Percentiles rank a stretch among this genome's conserved stretches.
These are phyloP conservation scores for Kingdonia uniflora DNA, from an alignment of 164 flowering plant genomes.

Conservation along the genomic window DNA sequence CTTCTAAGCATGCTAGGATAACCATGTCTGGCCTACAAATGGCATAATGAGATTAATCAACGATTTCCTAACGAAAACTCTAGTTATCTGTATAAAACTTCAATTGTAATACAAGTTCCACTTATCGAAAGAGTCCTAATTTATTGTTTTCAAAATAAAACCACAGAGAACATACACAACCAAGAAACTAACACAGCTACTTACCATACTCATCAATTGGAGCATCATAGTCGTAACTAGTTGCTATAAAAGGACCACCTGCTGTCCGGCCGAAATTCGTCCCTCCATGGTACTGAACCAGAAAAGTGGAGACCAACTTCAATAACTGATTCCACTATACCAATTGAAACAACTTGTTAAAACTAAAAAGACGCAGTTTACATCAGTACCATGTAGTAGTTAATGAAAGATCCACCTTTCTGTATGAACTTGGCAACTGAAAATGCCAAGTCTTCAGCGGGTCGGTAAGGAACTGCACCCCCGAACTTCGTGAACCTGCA, in stretches of 20 bases:
- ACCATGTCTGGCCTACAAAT: no score
- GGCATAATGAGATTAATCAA: no score
- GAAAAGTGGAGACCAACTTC: constrained; percentile 1
- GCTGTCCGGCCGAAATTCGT: constrained; percentile 97
- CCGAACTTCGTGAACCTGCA: constrained; percentile 92
- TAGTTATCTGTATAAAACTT: no score
- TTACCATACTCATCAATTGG: constrained; percentile 97
- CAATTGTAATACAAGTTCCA: no score
- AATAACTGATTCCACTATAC: background rate
- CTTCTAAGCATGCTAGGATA: no score
- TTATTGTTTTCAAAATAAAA: background rate
- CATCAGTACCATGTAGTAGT: constrained; percentile 78
- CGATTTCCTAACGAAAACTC: no score
- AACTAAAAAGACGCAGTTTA: background rate
- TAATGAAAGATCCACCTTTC: constrained; percentile 86
- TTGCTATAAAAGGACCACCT: constrained; percentile 97
- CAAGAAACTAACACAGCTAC: constrained; percentile 1
- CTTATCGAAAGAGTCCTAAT: no score
- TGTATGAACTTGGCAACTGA: constrained; percentile 89
- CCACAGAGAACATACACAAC: no score
- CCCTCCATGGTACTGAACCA: constrained; percentile 91
- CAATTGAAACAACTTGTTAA: background rate
- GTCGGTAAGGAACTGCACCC: constrained; percentile 80
- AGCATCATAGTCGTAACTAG: constrained; percentile 98
- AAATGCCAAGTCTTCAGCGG: constrained; percentile 94